Conservation (phyloP, 73 alveolate genomes). For the Stentor coeruleus region DNA sequence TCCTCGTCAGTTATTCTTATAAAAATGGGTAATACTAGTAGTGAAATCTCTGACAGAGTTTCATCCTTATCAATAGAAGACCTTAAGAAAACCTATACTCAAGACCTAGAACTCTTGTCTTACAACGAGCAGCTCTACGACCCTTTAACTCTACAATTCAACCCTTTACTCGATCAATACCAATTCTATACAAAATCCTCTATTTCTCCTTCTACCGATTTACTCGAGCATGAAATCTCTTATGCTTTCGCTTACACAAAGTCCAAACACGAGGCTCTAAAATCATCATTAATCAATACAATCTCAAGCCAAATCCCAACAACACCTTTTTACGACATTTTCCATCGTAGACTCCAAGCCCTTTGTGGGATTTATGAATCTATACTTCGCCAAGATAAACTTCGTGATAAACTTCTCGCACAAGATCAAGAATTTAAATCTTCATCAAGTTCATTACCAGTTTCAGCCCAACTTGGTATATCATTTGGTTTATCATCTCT, state of each 20-base stretch:
- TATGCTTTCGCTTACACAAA: background rate
- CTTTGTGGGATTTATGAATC: conserved; percentile 12
- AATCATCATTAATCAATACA: background rate
- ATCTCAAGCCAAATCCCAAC: background rate
- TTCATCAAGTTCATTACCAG: background rate
- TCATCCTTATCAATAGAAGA: background rate
- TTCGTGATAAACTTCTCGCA: background rate
- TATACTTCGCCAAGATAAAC: background rate
- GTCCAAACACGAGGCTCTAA: background rate
- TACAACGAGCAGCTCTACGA: background rate
- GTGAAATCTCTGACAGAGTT: background rate
- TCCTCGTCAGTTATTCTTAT: too few species aligned
- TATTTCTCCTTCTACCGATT: background rate
- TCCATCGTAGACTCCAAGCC: conserved; percentile 12
- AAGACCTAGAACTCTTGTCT: background rate
- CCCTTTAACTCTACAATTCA: background rate
- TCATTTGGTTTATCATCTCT: background rate
- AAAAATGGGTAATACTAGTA: background rate
- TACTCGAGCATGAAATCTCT: background rate
- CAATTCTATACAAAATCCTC: background rate
- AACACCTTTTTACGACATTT: background rate
- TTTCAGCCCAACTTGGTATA: background rate
- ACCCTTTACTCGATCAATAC: background rate
- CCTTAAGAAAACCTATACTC: background rate
- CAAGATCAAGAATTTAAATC: background rate